Evolutionary conservation across 768 basidiomycete species (phyloP), one percentile per base, ranked within the genome.

Genomic region (Leccinum longicurvipes): DNA sequence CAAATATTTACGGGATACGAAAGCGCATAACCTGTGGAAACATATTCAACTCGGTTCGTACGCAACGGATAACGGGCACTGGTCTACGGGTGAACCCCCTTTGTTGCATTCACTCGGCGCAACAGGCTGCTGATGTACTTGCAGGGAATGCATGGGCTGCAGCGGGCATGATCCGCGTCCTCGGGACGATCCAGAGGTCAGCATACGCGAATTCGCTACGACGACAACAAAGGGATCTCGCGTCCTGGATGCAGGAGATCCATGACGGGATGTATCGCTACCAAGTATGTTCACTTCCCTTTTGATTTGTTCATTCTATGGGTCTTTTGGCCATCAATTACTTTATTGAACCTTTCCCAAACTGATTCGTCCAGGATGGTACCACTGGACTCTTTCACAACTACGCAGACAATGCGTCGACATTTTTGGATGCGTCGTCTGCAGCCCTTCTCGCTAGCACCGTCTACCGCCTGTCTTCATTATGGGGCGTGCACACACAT

Each of bases 121-220:
- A 39, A 39, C n/a, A 11, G 10, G 10, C n/a, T 39, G 0, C n/a
- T 39, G n/a, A 39, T 39, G 9, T 10, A n/a, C 4, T 39, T 11
- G 4, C 48, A 88, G 92, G 92, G 0, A 93, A 94, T 54, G 93
- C 76, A 3, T 96, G 93, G 93, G 93, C 89, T 0, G 90, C 91
- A 0, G 87, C 84, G 17, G 93, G 93, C 1, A 93, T 93, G 80
- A 74, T 91, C 10, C 85, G 93, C 6, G 93, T 94, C 3, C 75
- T 89, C 1, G 84, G 81, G 2, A 93, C 90, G 1, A 85, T 93
- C 55, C 75, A 81, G 60, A 73, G 81, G 29, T 89, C 89, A 0
- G 72, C 78, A 48, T 90, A 76, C 57, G 73, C 79, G 1, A 73
- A 73, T 28, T 65, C 70, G 7, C 69, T 91, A 56, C 65, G 75